Base-by-base conservation (phyloP, 768 basidiomycete genomes). In the Mrakia gelida region DNA sequence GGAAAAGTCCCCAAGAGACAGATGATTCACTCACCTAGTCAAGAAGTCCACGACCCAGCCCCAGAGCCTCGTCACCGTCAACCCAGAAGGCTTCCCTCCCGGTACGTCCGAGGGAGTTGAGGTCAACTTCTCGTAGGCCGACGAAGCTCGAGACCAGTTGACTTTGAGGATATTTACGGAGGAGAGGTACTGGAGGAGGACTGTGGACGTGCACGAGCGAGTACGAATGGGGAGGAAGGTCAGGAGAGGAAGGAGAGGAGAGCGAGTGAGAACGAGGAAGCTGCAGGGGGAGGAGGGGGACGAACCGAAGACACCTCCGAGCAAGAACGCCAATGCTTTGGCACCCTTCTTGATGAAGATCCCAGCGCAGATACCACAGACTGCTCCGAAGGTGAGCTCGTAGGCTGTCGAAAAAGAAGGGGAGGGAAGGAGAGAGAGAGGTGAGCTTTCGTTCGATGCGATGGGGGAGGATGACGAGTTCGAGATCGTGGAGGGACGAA, bases 321-420 rank as follows among this genome's bases (percentile, higher is more conserved):
- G 85, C 62, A 92, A 83, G 85, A 94, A 95, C 0, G 95, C 96
- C 16, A 91, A 84, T 2, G 89, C 87, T 83, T 91, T 92, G 11
- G 91, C 89, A n/a, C 96, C 95, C 84, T 96, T 98, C 86, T 97
- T 98, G 81, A 96, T 87, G 82, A 98, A 98, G 0, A 98, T 88
- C 0, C 96, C 96, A 0, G 93, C 90, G 81, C 94, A 97, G 61
- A 98, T 83, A 0, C 96, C 96, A 76, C 90, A 89, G 0, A 92
- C 90, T 7, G 94, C 92, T 16, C 96, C 96, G 83, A 98, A 98
- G 0, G 90, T 87, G 38, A 98, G 88, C 80, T 96, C 91, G 82
- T 91, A 91, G 28, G 89, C 67, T 67, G 21, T 13, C 4, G 1
- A 6, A n/a, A 62, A 32, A 62, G 26, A 62, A 32, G 61, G 32